Conservation (phyloP, 768 basidiomycete genomes). For the Cytidiella melzeri region DNA sequence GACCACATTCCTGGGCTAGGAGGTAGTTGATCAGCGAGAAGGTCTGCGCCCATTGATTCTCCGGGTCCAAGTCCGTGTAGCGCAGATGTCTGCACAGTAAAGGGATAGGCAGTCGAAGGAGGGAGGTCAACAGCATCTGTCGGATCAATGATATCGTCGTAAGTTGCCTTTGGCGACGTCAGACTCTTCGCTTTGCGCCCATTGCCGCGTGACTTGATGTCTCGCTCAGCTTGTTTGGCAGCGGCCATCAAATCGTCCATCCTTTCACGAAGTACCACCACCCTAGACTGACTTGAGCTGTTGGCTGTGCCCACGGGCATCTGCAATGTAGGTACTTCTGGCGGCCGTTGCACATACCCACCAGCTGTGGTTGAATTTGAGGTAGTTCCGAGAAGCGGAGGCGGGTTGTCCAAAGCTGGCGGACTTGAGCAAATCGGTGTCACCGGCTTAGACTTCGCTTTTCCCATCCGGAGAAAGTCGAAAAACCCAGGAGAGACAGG, state of each 20-base stretch:
- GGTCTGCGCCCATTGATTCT: conserved; percentile 69
- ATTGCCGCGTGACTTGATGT: conserved; percentile 52
- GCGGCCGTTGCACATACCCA: conserved; percentile 25
- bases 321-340: conserved; percentile 15
- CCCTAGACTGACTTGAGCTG: conserved; percentile 29
- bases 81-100: conserved; percentile 71
- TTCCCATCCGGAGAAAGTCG: conserved; percentile 66
- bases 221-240: conserved; percentile 70
- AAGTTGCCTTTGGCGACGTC: conserved; percentile 32
- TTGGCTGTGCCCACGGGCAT: conserved; percentile 32
- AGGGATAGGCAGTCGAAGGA: conserved; percentile 60
- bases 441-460: conserved; percentile 57
- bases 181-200: conserved; percentile 38
- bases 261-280: conserved; percentile 80
- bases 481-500: conserved; percentile 49
- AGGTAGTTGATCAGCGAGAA: conserved; percentile 70
- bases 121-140: conserved; percentile 82
- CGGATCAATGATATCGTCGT: conserved; percentile 69
- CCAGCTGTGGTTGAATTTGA: conserved; percentile 55
- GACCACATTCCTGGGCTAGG: conserved; percentile 60
- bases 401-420: conserved; percentile 13
- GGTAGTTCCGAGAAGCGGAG: conserved; percentile 46
- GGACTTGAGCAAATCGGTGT: conserved; percentile 30
- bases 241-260: conserved; percentile 66
- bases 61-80: conserved; percentile 66